Evolutionary conservation across 2,329 filamentous ascomycete genomes (phyloP), one percentile per base, ranked within the genome.

Genomic region (Talaromyces sp.): DNA sequence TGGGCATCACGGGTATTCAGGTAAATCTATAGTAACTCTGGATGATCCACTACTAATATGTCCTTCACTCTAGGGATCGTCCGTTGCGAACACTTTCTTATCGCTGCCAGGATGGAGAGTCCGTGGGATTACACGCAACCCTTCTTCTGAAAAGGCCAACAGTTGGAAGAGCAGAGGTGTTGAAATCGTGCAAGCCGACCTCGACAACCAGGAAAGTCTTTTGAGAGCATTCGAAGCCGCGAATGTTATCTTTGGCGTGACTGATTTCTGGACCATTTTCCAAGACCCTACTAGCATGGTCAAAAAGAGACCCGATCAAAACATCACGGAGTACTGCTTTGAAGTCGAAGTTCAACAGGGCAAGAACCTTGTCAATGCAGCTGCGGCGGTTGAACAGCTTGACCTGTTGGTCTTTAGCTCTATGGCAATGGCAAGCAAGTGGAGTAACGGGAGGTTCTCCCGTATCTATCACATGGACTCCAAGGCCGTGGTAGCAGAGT

Each of bases 381-480:
- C 61, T 22, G 61, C 53, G 0, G 15, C 19, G 10, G 38, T 56
- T n/a, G 19, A 34, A 10, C 5, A 27, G 3, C 31, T 64, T 31
- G 51, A 64, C 7, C 51, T 53, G 19, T 58, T 38, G 17, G 19
- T 49, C 4, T 58, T 64, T n/a, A 64, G 61, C 27, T 58, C 61
- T 29, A 64, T 64, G 61, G 61, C 40, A 36, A 58, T 19, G 5
- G 53, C 61, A 27, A 64, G 25, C 25, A 34, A 49, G 15, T 58
- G 38, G 40, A 64, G 61, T 54, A 38, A 58, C n/a, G 49, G 40
- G 22, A 64, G 51, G 25, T 64, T 36, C 29, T 25, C 27, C 13
- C 36, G 56, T n/a, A 17, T 64, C n/a, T 64, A 49, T 38, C 61
- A 64, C 17, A 64, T 58, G 53, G 61, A 64, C 45, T 64, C 61